Conservation (phyloP, 768 basidiomycete species). For the Infundibulicybe gibba region DNA sequence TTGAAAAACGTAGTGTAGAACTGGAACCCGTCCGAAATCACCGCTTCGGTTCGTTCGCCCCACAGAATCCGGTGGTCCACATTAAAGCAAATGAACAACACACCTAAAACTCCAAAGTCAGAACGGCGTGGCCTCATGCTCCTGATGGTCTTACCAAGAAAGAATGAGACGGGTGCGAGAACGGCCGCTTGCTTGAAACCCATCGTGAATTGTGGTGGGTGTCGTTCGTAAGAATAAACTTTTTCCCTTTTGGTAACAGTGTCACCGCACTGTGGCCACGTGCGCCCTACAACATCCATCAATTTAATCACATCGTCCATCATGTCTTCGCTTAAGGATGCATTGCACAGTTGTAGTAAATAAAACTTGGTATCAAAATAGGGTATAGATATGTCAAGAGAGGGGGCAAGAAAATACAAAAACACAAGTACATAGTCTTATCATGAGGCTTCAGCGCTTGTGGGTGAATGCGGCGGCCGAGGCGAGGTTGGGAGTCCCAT, state of each 20-base stretch:
- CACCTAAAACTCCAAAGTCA: conserved; percentile 40
- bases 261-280: neutral
- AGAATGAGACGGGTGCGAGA: conserved; percentile 83
- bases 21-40: conserved; percentile 73
- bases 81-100: conserved; percentile 81
- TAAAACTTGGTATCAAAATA: conserved; percentile 31
- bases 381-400: conserved; percentile 24
- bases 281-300: neutral
- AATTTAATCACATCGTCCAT: neutral
- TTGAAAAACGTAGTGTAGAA: conserved; percentile 94
- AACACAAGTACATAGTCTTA: conserved; percentile 8
- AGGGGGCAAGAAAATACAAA: conserved; percentile 7
- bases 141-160: conserved; percentile 58
- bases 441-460: conserved; percentile 19
- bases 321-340: neutral
- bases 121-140: neutral
- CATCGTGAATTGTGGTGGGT: conserved; percentile 40
- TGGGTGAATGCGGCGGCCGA: conserved; percentile 41
- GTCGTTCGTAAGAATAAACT: neutral
- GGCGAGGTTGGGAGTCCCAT: conserved; percentile 60
- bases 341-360: neutral
- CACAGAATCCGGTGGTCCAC: conserved; percentile 87
- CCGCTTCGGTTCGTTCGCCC: conserved; percentile 57
- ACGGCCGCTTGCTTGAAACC: conserved; percentile 90
- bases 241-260: neutral